Base-by-base conservation (phyloP, 495 filamentous ascomycete species). In the Letharia lupina region DNA sequence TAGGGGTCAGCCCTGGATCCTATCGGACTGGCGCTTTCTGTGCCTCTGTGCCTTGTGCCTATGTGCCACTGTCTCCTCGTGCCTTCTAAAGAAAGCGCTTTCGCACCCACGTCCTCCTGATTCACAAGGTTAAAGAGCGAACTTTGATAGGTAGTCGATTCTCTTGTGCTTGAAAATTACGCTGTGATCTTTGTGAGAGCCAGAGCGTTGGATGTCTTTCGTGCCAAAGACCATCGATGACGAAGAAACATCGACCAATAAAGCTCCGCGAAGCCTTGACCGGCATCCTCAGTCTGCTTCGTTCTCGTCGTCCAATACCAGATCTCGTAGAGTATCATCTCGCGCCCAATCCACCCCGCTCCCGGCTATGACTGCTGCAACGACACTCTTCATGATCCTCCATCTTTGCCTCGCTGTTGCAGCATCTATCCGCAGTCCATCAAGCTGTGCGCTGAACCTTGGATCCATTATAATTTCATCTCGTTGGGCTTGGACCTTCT, bases 271-370 rank as follows among this genome's bases (percentile, higher is more conserved):
- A 57, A 57, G 15, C 33, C 13, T 57, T 31, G 50, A 15, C 28
- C 50, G 4, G 50, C 50, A 31, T 54, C 7, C 42, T 66, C 64
- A 69, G 37, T 61, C 64, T 39, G 13, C 56, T 68, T 83, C 83
- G 54, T 84, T 82, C 68, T 88, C 86, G 64, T 85, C 82, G 74
- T 93, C 89, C 63, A 96, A 78, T 31, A 96, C 91, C 67, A 94
- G 77, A 59, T 83, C 84, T 66, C 84, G 77, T 63, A 96, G 78
- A 62, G 77, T 79, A 50, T 85, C 82, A 74, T 96, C 85, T 58
- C 84, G 79, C 31, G 83, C 85, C 92, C 92, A 96, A 69, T 96
- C 84, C 44, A 94, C 76, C 54, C 91, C 92, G 73, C 91, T 96
- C 10, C 88, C 90, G 33, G 87, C 90, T 42, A 96, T 82, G 47